phyloP scores from a whole-genome alignment of 495 filamentous ascomycete species.

The Cercophora sp. region DNA sequence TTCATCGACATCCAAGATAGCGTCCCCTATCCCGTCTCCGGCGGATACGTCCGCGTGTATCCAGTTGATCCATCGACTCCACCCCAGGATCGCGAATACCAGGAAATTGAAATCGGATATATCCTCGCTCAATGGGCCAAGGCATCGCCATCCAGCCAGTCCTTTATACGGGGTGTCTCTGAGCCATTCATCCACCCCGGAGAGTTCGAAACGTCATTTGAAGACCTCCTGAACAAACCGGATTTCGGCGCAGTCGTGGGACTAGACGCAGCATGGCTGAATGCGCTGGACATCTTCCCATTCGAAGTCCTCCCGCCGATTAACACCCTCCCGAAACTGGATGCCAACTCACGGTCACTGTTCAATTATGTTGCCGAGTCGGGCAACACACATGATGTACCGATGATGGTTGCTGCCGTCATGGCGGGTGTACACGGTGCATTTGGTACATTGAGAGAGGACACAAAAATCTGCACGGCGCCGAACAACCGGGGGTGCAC shows the following conservation, averaged over 20 bases:
- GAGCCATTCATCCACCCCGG: not conserved
- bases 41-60: not conserved
- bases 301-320: not conserved
- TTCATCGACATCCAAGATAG: not conserved
- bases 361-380: not conserved
- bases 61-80: not conserved
- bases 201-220: not conserved
- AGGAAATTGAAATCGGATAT: no score
- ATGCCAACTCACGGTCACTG: not conserved
- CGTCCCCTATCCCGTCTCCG: not conserved
- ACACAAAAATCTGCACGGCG: not conserved
- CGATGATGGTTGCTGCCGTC: no score
- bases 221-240: not conserved
- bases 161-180: no score
- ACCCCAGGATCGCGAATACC: not conserved
- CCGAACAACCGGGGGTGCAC: not conserved
- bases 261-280: not conserved
- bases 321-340: not conserved
- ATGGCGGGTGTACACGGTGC: not conserved
- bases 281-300: not conserved
- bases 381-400: not conserved
- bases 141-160: not conserved
- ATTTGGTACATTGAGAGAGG: not conserved
- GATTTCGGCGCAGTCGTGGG: not conserved
- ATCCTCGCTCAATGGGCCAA: not conserved